phyloP scores from a whole-genome alignment of 1,284 basidiomycete species.

The Cutaneotrichosporon cavernicola region DNA sequence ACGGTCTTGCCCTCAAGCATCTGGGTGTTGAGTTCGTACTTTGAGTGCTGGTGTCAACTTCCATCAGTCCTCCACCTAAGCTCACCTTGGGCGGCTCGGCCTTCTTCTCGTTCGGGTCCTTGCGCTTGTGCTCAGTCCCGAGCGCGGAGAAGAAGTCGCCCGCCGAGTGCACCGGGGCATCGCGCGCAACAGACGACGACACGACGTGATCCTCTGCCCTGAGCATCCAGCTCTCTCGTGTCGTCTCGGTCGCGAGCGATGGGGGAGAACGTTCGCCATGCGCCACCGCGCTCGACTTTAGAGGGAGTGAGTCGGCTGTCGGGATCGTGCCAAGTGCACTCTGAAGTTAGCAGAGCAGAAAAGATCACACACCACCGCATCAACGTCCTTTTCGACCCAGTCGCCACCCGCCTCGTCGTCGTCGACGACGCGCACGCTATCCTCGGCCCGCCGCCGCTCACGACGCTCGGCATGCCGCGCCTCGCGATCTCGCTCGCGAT shows the following conservation, averaged over 20 bases:
- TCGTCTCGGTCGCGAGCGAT: slow-evolving; percentile 15
- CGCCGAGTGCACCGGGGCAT: slow-evolving; percentile 33
- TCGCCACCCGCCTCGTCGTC: slow-evolving; percentile 71
- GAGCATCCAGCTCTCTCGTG: slow-evolving; percentile 89
- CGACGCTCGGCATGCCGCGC: slow-evolving; percentile 17
- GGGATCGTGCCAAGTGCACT: slow-evolving; percentile 59
- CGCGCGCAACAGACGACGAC: neutral
- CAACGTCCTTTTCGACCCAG: slow-evolving; percentile 85
- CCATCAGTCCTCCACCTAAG: neutral
- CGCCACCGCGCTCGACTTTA: slow-evolving; percentile 57
- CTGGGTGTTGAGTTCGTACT: slow-evolving; percentile 77
- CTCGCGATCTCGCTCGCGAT: slow-evolving; percentile 20
- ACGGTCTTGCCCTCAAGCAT: slow-evolving; percentile 63
- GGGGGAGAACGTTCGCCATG: slow-evolving; percentile 15
- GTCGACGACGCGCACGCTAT: slow-evolving; percentile 59
- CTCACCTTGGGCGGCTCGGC: slow-evolving; percentile 70
- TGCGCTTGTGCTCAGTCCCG: slow-evolving; percentile 71
- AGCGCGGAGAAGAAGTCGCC: slow-evolving; percentile 79
- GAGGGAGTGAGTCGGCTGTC: slow-evolving; percentile 68
- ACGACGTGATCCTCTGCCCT: slow-evolving; percentile 49
- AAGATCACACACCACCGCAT: slow-evolving; percentile 63
- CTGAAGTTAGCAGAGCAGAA: slow-evolving; percentile 9
- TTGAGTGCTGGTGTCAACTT: slow-evolving; percentile 29
- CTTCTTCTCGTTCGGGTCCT: slow-evolving; percentile 61
- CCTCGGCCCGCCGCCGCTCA: slow-evolving; percentile 53